Evolutionary conservation across 1,139 yeast genomes (phyloP).

Genomic region (Scheffersomyces quercinus): DNA sequence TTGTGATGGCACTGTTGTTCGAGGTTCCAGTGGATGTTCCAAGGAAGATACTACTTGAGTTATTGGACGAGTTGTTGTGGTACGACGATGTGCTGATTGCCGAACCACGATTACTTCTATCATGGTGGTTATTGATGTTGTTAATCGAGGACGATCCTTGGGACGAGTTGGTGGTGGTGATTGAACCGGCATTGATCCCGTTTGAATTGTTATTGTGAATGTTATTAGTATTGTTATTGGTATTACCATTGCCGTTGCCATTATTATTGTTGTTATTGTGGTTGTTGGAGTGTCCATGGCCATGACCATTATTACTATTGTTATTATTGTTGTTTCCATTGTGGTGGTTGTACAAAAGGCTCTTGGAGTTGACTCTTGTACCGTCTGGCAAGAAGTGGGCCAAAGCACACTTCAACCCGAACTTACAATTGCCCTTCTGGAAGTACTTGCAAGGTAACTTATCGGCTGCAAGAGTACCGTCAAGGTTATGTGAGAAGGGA

Average conservation of each 20-base stretch:
- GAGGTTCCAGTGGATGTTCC: neutral
- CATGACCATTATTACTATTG: conserved; percentile 3
- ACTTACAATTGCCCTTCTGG: conserved; percentile 92
- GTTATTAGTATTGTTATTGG: neutral
- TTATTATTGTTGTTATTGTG: neutral
- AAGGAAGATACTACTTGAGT: no score
- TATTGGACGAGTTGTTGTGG: neutral
- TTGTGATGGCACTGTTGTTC: neutral
- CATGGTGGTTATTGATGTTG: neutral
- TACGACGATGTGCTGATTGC: neutral
- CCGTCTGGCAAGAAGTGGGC: conserved; percentile 92
- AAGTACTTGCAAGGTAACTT: conserved; percentile 88
- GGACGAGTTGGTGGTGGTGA: neutral
- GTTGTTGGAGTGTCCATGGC: neutral
- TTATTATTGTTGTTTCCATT: conserved; percentile 1
- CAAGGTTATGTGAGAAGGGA: conserved; percentile 84
- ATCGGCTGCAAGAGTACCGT: conserved; percentile 56
- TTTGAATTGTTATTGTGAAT: neutral
- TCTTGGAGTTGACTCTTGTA: conserved; percentile 65
- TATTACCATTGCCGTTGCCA: neutral
- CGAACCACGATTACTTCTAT: neutral
- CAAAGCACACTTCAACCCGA: conserved; percentile 89
- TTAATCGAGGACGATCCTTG: neutral
- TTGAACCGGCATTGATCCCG: neutral
- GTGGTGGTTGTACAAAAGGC: conserved; percentile 7